Conservation (phyloP, 768 basidiomycete species). For the Filobasidium wieringae region DNA sequence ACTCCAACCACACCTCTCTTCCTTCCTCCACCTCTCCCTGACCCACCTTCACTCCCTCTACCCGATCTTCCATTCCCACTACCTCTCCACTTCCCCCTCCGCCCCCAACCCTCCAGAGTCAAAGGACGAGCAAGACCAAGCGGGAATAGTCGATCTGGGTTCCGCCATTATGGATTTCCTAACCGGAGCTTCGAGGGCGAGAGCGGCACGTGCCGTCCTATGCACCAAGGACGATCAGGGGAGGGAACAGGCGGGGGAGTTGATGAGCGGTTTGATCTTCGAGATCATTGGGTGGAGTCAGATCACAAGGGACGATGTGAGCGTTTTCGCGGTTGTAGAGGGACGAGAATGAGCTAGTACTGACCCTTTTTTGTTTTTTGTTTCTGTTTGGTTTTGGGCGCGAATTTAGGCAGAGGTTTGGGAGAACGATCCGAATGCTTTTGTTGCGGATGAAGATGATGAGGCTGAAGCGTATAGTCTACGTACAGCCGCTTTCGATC, state of each 20-base stretch:
- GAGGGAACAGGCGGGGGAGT: constrained; percentile 6
- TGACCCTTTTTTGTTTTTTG: not conserved
- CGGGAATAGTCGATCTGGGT: constrained; percentile 45
- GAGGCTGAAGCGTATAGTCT: constrained; percentile 71
- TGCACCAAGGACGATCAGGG: constrained; percentile 15
- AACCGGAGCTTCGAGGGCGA: constrained; percentile 50
- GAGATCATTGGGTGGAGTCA: constrained; percentile 59
- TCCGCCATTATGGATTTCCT: constrained; percentile 73
- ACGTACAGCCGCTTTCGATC: constrained; percentile 70
- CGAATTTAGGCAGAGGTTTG: constrained; percentile 72
- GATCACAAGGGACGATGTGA: constrained; percentile 80
- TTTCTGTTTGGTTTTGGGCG: constrained; percentile 1
- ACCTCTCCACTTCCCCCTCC: constrained; percentile 38
- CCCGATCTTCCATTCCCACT: constrained; percentile 37
- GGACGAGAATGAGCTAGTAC: not conserved
- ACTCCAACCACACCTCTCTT: constrained; percentile 46
- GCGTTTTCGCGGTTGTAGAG: constrained; percentile 25
- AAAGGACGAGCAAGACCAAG: constrained; percentile 6
- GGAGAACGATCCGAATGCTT: constrained; percentile 77
- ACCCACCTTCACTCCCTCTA: constrained; percentile 52
- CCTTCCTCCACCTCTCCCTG: constrained; percentile 32
- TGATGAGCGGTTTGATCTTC: constrained; percentile 20
- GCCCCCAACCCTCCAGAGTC: constrained; percentile 43
- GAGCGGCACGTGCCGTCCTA: constrained; percentile 42
- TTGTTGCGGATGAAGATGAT: constrained; percentile 89